A percentile compares a stretch with the other conserved stretches of the same genome.
Evolutionary conservation across 257 asterid species (phyloP).

Genomic region (Nicotiana paniculata): DNA sequence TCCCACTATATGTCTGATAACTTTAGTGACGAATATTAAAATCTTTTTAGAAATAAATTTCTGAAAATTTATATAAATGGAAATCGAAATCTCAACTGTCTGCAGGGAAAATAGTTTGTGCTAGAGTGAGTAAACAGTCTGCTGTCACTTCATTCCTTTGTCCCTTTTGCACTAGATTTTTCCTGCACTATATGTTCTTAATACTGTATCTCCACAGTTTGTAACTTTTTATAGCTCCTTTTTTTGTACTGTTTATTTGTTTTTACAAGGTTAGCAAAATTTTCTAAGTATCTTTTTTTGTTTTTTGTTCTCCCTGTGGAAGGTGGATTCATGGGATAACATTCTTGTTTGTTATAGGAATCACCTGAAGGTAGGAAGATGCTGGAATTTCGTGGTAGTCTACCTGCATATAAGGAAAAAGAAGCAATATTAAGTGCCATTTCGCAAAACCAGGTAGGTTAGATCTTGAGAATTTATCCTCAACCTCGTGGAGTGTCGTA

Average conservation of each 20-base stretch:
- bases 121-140: background rate
- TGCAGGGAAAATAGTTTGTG: background rate
- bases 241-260: background rate
- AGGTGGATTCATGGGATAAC: background rate
- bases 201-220: background rate
- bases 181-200: background rate
- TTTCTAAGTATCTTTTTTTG: background rate
- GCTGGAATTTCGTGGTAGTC: slow-evolving; percentile 60
- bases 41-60: background rate
- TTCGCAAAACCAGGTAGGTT: slow-evolving; percentile 67
- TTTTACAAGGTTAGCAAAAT: background rate
- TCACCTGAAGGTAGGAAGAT: slow-evolving; percentile 70
- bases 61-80: background rate
- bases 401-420: slow-evolving; percentile 85
- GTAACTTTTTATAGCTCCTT: background rate
- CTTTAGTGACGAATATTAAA: background rate
- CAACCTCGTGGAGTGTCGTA: slow-evolving; percentile 3
- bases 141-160: background rate
- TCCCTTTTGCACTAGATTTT: background rate
- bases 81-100: background rate
- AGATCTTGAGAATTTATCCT: slow-evolving; percentile 1
- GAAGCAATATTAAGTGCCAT: slow-evolving; percentile 67
- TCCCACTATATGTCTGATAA: background rate
- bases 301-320: background rate
- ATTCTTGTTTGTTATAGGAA: slow-evolving; percentile 39